Percentiles rank a stretch among this genome's conserved stretches.
Evolutionary conservation across 306 rosid species (phyloP).

Genomic region (Heteromeles arbutifolia): DNA sequence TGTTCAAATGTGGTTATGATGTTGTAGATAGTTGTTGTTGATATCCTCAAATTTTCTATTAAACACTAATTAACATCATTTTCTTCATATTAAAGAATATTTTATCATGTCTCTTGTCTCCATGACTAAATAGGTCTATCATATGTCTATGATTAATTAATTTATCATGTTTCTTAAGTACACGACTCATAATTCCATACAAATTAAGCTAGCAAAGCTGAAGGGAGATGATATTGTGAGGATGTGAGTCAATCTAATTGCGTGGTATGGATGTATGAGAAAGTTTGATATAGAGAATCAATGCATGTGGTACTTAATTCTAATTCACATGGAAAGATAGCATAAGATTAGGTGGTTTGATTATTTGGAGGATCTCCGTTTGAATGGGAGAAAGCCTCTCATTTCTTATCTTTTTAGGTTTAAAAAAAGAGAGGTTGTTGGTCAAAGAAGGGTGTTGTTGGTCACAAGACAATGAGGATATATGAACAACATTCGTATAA

Average conservation of each 20-base stretch:
- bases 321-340: slow-evolving; percentile 57
- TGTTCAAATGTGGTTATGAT: slow-evolving; percentile 20
- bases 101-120: slow-evolving; percentile 15
- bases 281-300: slow-evolving; percentile 32
- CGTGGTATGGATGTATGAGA: slow-evolving; percentile 12
- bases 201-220: background rate
- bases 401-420: background rate
- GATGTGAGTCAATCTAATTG: slow-evolving; percentile 10
- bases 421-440: slow-evolving; percentile 25
- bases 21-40: slow-evolving; percentile 7
- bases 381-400: slow-evolving; percentile 51
- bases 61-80: slow-evolving; percentile 4
- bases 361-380: slow-evolving; percentile 42
- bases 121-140: slow-evolving; percentile 6
- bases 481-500: background rate
- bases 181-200: slow-evolving; percentile 16
- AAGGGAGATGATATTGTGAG: slow-evolving; percentile 14
- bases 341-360: slow-evolving; percentile 26
- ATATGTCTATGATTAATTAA: background rate
- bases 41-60: slow-evolving; percentile 25
- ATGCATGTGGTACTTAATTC: slow-evolving; percentile 56
- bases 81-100: background rate
- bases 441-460: slow-evolving; percentile 30
- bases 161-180: slow-evolving; percentile 30
- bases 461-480: slow-evolving; percentile 3